phyloP scores from a whole-genome alignment of 2,329 filamentous ascomycete species.

The Penicillium sp. region DNA sequence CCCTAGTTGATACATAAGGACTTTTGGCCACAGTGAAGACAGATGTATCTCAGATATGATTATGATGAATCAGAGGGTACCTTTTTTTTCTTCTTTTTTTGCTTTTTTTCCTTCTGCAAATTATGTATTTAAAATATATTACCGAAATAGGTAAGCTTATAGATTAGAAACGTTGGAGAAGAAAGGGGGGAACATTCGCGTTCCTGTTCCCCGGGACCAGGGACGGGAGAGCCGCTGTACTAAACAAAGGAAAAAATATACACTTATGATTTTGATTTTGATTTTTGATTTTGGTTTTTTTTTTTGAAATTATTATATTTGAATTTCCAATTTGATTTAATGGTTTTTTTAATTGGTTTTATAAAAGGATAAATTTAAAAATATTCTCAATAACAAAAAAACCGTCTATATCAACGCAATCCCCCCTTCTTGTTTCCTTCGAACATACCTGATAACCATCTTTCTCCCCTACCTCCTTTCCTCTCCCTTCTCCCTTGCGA shows the following conservation, averaged over 20 bases:
- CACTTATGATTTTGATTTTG: too few species aligned
- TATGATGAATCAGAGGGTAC: conserved; percentile 22
- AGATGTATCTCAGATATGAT: conserved; percentile 19
- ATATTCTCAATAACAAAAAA: conserved; percentile 10
- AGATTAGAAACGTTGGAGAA: conserved; percentile 19
- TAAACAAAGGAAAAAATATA: conserved; percentile 24
- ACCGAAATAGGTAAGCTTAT: background rate
- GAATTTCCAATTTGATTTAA: conserved; percentile 3
- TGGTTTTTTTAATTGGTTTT: background rate
- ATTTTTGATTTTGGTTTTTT: too few species aligned
- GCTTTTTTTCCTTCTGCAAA: background rate
- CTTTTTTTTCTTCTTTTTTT: background rate
- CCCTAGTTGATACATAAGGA: conserved; percentile 6
- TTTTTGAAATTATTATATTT: conserved; percentile 1
- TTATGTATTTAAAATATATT: background rate
- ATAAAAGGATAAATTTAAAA: conserved; percentile 3
- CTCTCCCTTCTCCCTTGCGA: conserved; percentile 37
- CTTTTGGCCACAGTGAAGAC: conserved; percentile 8
- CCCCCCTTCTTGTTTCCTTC: conserved; percentile 11
- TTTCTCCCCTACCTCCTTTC: conserved; percentile 22
- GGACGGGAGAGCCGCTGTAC: conserved; percentile 35
- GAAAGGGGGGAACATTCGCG: conserved; percentile 29
- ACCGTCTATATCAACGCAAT: conserved; percentile 33
- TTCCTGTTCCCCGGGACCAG: conserved; percentile 34
- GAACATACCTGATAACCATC: conserved; percentile 17